phyloP scores from a whole-genome alignment of 768 basidiomycete species.

The Tulasnella sp. region DNA sequence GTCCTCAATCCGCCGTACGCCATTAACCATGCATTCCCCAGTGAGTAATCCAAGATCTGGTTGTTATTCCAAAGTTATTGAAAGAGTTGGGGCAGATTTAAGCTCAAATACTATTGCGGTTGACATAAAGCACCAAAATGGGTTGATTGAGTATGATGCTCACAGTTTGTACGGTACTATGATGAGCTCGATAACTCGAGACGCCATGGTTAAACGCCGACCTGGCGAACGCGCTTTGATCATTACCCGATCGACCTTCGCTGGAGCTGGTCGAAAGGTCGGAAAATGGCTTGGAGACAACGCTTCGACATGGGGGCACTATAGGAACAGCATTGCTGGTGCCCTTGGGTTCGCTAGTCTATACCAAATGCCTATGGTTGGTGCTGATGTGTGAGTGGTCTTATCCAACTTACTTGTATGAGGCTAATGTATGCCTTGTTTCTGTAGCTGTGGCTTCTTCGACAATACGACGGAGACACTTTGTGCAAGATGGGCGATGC shows the following conservation, averaged over 20 bases:
- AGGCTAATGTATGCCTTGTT: too few relatives aligned
- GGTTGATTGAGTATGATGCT: constrained; percentile 18
- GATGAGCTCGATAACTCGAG: constrained; percentile 51
- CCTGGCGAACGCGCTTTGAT: constrained; percentile 48
- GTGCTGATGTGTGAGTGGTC: constrained; percentile 64
- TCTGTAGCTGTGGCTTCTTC: constrained; percentile 17
- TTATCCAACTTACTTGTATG: too few relatives aligned
- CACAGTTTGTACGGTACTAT: constrained; percentile 45
- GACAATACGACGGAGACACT: constrained; percentile 51
- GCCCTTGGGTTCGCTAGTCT: constrained; percentile 51
- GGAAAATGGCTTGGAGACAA: constrained; percentile 69
- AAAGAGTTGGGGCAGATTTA: constrained; percentile 1
- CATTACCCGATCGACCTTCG: constrained; percentile 63
- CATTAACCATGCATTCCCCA: constrained; percentile 5
- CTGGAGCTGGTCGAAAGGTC: constrained; percentile 51
- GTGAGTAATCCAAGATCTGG: too few relatives aligned
- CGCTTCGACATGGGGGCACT: constrained; percentile 44
- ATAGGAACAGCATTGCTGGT: constrained; percentile 46
- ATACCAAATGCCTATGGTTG: constrained; percentile 63
- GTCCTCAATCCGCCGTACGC: constrained; percentile 17
- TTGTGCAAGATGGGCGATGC: constrained; percentile 63
- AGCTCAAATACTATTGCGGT: constrained; percentile 19
- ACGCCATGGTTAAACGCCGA: constrained; percentile 49
- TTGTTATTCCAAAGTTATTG: neutral
- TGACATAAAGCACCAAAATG: constrained; percentile 16